A percentile compares a stretch with the other conserved stretches of the same genome.
These are phyloP conservation scores for Penicillium sp. DNA, from an alignment of 2,329 filamentous ascomycete species.

Conservation along the genomic window DNA sequence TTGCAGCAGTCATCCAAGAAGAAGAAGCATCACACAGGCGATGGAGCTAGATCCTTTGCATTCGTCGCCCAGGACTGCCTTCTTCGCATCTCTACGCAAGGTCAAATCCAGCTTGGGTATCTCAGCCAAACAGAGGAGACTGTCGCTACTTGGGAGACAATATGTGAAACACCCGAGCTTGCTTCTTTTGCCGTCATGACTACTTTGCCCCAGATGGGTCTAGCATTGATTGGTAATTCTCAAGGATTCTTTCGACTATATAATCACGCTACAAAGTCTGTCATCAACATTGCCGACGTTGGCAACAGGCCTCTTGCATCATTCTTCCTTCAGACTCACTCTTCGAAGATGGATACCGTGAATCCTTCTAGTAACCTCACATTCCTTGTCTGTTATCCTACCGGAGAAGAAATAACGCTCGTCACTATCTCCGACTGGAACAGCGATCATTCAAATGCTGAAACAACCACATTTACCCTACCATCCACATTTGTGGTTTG, in stretches of 20 bases:
- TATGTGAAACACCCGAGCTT: constrained; percentile 31
- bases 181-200: constrained; percentile 31
- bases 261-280: constrained; percentile 28
- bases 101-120: constrained; percentile 35
- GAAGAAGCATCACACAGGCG: constrained; percentile 7
- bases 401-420: constrained; percentile 29
- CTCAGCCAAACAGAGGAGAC: constrained; percentile 7
- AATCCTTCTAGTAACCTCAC: constrained; percentile 13
- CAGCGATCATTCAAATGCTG: constrained; percentile 40
- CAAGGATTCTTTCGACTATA: constrained; percentile 37
- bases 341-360: constrained; percentile 5
- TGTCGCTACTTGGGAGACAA: constrained; percentile 26
- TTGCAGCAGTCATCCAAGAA: neutral
- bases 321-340: constrained; percentile 21
- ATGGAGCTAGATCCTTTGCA: constrained; percentile 29
- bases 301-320: constrained; percentile 31
- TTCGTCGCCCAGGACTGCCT: constrained; percentile 37
- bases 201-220: constrained; percentile 27
- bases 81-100: constrained; percentile 30
- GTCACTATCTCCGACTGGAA: constrained; percentile 22
- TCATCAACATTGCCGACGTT: constrained; percentile 27
- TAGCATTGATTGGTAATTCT: constrained; percentile 38
- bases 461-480: constrained; percentile 27
- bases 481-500: constrained; percentile 53
- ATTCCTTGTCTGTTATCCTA: constrained; percentile 30